phyloP scores from a whole-genome alignment of 805 yeast genomes.

The Vanderwaltozyma yarrowii region DNA sequence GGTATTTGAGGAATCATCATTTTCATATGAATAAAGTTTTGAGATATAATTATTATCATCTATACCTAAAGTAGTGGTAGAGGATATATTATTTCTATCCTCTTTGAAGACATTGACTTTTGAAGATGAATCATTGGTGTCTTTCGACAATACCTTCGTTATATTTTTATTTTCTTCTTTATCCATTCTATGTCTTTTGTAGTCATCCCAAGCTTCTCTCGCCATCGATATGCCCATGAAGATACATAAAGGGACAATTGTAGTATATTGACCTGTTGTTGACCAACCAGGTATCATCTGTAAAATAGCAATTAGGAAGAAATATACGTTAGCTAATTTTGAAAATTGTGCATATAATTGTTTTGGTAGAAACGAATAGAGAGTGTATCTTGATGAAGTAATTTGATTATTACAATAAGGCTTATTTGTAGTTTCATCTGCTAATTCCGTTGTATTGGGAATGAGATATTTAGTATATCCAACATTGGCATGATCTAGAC shows the following conservation, averaged over 20 bases:
- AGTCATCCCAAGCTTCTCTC: slow-evolving; percentile 91
- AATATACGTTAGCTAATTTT: slow-evolving; percentile 84
- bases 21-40: no score
- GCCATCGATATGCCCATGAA: slow-evolving; percentile 84
- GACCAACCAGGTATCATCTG: slow-evolving; percentile 98
- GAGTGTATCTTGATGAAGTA: slow-evolving; percentile 78
- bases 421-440: slow-evolving; percentile 56
- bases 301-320: slow-evolving; percentile 78
- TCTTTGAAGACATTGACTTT: no score
- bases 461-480: slow-evolving; percentile 13
- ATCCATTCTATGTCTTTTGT: slow-evolving; percentile 77
- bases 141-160: neutral
- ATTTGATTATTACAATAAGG: slow-evolving; percentile 61
- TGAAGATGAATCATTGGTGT: no score
- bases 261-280: slow-evolving; percentile 91
- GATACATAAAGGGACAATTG: slow-evolving; percentile 78
- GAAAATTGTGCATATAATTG: slow-evolving; percentile 88
- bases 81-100: no score
- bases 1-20: neutral
- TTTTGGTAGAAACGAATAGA: slow-evolving; percentile 75
- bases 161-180: slow-evolving; percentile 64
- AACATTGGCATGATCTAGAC: slow-evolving; percentile 31
- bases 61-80: neutral
- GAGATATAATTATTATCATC: no score
- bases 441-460: slow-evolving; percentile 24